phyloP scores from a whole-genome alignment of 2,329 filamentous ascomycete genomes.

The Calonectria hongkongensis region DNA sequence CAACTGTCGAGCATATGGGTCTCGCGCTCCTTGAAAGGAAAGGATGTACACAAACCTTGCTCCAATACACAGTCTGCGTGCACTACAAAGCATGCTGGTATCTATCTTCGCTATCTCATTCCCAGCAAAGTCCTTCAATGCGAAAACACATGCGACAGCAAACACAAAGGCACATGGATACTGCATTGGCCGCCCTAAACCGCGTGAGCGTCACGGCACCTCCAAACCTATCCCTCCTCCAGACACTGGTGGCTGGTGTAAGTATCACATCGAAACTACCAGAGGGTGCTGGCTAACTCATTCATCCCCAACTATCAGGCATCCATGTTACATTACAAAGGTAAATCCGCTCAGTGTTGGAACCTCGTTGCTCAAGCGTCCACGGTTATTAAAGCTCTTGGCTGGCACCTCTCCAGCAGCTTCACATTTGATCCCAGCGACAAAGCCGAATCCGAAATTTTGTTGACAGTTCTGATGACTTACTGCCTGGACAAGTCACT shows the following conservation, averaged over 20 bases:
- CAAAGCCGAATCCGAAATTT: neutral
- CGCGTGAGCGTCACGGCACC: neutral
- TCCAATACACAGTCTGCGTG: conserved; percentile 9
- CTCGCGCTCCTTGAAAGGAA: conserved; percentile 1
- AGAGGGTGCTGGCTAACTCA: neutral
- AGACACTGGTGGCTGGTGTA: neutral
- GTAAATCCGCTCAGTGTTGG: neutral
- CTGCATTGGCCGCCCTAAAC: neutral
- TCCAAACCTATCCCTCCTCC: neutral
- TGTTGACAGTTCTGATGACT: neutral
- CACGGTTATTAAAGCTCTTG: neutral
- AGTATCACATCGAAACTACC: neutral
- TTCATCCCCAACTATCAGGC: neutral
- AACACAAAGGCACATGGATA: neutral
- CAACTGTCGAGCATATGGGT: neutral
- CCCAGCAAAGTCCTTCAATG: neutral
- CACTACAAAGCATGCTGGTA: conserved; percentile 12
- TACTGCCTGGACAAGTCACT: conserved; percentile 5
- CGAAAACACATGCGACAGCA: conserved; percentile 5
- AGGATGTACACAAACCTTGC: neutral
- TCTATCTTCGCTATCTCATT: neutral
- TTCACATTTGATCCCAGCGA: neutral
- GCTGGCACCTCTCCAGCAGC: neutral
- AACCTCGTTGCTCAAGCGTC: conserved; percentile 4
- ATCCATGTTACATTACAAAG: neutral